Evolutionary conservation across 2,329 filamentous ascomycete species (phyloP), one percentile per base, ranked within the genome.

Genomic region (Fusarium sp.): DNA sequence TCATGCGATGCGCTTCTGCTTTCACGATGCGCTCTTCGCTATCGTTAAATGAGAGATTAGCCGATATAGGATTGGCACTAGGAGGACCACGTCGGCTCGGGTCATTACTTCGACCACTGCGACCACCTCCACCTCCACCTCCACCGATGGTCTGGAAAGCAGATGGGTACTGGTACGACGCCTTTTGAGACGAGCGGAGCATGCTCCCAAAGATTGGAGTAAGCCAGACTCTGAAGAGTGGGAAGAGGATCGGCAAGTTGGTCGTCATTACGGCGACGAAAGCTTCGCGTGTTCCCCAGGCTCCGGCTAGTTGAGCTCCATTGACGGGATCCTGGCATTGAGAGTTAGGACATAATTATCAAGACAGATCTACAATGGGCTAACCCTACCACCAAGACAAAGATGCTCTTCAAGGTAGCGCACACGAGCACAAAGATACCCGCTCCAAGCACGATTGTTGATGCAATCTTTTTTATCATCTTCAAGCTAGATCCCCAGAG

Each of bases 171-270:
- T 81, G 79, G 62, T 80, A 80, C 31, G 76, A 76, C 13, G 77
- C 78, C 26, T 79, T 76, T 4, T 71, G 57, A 1, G 80, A 77
- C 3, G 81, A 81, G 11, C 78, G 76, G 19, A 82, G 14, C 3
- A 67, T 54, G 9, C 63, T 75, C n/a, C 73, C 72, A 14, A 73
- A 62, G 1, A 78, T 39, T 10, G 79, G 80, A 1, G 67, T 71
- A 10, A 83, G 73, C 79, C 80, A 83, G 36, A 67, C 64, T 55
- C 80, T 78, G 62, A 84, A 56, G 2, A 85, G 75, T 4, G 83
- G 81, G 73, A 83, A 83, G 52, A 84, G 75, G 62, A 82, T 76
- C 3, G 79, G 80, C 1, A 81, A 70, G 65, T 82, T 82, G 4
- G 80, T 82, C 0, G 78, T 80, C 33, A 81, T 74, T 19, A 80